Evolutionary conservation across 495 filamentous ascomycete genomes (phyloP).

Genomic region (Xylaria intraflava): DNA sequence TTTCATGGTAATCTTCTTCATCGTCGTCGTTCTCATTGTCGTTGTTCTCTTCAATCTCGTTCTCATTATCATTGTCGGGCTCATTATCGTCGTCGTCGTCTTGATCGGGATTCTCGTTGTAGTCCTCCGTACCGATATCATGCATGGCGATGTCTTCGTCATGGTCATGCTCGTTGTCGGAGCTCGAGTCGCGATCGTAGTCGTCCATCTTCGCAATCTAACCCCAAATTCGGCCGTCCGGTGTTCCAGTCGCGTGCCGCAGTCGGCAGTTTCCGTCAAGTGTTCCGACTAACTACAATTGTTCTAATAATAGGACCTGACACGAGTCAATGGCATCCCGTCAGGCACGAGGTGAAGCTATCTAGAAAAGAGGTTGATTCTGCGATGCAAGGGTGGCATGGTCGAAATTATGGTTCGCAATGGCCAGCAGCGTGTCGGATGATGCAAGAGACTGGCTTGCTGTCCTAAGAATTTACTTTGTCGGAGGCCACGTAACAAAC

Average conservation of each 20-base stretch:
- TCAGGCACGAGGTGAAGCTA: neutral
- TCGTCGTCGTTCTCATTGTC: slow-evolving; percentile 53
- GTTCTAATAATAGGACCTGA: neutral
- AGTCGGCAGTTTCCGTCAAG: neutral
- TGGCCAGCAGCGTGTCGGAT: neutral
- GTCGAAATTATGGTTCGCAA: neutral
- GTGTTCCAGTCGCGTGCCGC: neutral
- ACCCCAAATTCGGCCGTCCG: neutral
- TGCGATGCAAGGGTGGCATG: neutral
- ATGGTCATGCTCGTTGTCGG: slow-evolving; percentile 61
- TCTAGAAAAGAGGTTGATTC: neutral
- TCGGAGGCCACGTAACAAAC: too few species aligned
- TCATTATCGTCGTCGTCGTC: slow-evolving; percentile 46
- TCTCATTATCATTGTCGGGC: slow-evolving; percentile 44
- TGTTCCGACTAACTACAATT: neutral
- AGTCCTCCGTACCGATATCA: slow-evolving; percentile 50
- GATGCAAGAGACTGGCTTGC: neutral
- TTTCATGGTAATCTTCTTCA: slow-evolving; percentile 39
- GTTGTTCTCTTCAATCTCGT: slow-evolving; percentile 54
- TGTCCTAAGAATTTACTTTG: too few species aligned
- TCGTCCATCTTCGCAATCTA: slow-evolving; percentile 19
- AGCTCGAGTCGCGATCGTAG: slow-evolving; percentile 49
- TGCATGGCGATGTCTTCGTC: slow-evolving; percentile 55
- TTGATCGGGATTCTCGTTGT: slow-evolving; percentile 30
- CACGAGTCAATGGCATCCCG: neutral